Conservation (phyloP, 1,284 basidiomycete species). For the Ganoderma sinense region DNA sequence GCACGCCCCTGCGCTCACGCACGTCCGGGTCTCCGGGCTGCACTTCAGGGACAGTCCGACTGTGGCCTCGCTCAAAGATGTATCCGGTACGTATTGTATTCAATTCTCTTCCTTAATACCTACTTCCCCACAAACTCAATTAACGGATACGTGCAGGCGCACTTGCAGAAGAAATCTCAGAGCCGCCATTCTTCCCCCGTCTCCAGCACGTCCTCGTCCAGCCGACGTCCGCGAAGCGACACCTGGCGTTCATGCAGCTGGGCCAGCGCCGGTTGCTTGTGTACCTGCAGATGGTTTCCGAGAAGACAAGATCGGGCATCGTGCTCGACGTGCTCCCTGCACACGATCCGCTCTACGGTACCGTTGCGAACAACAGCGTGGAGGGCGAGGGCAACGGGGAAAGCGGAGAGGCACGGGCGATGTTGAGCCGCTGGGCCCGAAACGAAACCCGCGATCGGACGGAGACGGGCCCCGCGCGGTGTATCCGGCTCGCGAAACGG, state of each 20-base stretch:
- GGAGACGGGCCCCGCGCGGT: neutral
- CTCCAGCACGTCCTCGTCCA: conserved; percentile 8
- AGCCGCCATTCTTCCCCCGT: neutral
- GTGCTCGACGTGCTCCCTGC: neutral
- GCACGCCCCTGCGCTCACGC: conserved; percentile 14
- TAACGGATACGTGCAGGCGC: neutral
- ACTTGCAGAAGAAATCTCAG: neutral
- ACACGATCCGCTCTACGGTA: neutral
- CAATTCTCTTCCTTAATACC: neutral
- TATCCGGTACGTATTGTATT: neutral
- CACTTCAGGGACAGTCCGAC: neutral
- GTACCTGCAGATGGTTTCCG: neutral
- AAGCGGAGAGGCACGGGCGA: neutral
- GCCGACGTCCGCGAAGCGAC: neutral
- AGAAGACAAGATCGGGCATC: neutral
- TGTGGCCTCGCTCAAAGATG: neutral
- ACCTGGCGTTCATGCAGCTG: neutral
- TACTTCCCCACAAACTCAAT: neutral
- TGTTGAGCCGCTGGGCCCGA: neutral
- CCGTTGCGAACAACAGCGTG: neutral
- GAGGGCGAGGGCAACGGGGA: neutral
- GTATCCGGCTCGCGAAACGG: neutral
- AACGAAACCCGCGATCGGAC: neutral
- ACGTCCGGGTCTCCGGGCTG: conserved; percentile 12
- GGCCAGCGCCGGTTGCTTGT: neutral